Base-by-base conservation (phyloP, 257 asterid species). In the Nicotiana undulata region DNA sequence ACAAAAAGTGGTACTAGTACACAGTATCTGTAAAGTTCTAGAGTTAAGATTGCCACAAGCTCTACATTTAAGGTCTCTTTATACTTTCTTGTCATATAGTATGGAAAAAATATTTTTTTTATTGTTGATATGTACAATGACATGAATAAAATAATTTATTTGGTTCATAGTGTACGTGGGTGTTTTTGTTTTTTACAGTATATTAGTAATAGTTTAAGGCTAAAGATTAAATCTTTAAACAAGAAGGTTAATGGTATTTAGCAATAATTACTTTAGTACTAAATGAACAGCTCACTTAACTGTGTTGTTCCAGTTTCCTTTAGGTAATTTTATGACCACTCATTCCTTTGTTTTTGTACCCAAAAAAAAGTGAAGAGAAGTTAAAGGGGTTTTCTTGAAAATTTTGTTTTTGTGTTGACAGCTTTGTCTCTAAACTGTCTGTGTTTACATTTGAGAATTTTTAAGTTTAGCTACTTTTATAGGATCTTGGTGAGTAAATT, bases 241-340 rank as follows among this genome's bases (percentile, higher is more conserved):
- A 12, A 26, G 32, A 37, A 12, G 9, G n/a, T 40, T 29, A 68
- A 2, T 37, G 75, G 74, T 60, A 44, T 7, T 31, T 20, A 66
- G 22, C 18, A 28, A 34, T 28, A 78, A 63, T 32, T 44, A 63
- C 3, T 40, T 40, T 9, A 26, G 17, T 75, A 82, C 13, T 64
- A 81, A 82, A 77, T 77, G 70, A 24, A 59, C 52, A 65, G 60
- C 61, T 77, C 75, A 34, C 34, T 70, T n/a, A n/a, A n/a, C 4
- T 60, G 55, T 63, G 76, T 4, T 77, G 75, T 58, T 75, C 77
- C 52, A 40, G 81, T 64, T 83, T 68, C 86, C 85, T 44, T 56
- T 52, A 63, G 58, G 72, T 63, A 5, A 82, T 60, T 58, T 68
- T 79, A 58, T 79, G 85, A 60, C 78, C 72, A 59, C 81, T 77